Percentiles rank a stretch among this genome's conserved stretches.
Conservation (phyloP, 2,329 filamentous ascomycete genomes). For the Xylaria sp. region DNA sequence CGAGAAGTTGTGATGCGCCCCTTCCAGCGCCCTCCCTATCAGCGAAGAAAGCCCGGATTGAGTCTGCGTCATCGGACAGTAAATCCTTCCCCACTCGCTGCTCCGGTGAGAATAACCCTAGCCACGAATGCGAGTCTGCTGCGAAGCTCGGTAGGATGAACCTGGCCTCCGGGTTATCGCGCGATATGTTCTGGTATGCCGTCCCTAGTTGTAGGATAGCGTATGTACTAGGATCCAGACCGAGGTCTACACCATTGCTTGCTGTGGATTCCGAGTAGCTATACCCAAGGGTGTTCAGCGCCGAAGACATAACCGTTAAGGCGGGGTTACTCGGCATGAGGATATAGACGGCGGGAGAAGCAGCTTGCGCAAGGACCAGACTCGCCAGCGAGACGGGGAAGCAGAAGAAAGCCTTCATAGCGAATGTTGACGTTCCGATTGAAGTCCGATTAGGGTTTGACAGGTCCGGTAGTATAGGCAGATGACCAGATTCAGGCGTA, state of each 20-base stretch:
- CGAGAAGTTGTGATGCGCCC: slow-evolving; percentile 33
- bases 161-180: slow-evolving; percentile 38
- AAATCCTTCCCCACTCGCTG: not conserved
- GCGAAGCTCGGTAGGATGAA: slow-evolving; percentile 41
- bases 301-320: slow-evolving; percentile 36
- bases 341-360: slow-evolving; percentile 40
- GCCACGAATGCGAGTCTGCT: not conserved
- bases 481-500: not conserved
- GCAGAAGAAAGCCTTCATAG: slow-evolving; percentile 31
- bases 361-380: slow-evolving; percentile 20
- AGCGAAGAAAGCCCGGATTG: slow-evolving; percentile 37
- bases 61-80: slow-evolving; percentile 12
- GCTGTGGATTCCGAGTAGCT: slow-evolving; percentile 25
- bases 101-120: slow-evolving; percentile 12
- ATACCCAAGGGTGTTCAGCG: slow-evolving; percentile 43
- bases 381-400: slow-evolving; percentile 33
- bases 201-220: slow-evolving; percentile 36
- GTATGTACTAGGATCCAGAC: slow-evolving; percentile 36
- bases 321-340: slow-evolving; percentile 39
- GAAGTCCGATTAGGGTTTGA: not conserved
- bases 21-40: slow-evolving; percentile 10
- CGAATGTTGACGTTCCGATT: not conserved
- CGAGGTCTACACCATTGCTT: not conserved
- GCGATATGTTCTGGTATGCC: slow-evolving; percentile 38
- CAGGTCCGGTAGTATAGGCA: not conserved